phyloP scores from a whole-genome alignment of 139 green algal species.

The Chlamydomonas incerta region DNA sequence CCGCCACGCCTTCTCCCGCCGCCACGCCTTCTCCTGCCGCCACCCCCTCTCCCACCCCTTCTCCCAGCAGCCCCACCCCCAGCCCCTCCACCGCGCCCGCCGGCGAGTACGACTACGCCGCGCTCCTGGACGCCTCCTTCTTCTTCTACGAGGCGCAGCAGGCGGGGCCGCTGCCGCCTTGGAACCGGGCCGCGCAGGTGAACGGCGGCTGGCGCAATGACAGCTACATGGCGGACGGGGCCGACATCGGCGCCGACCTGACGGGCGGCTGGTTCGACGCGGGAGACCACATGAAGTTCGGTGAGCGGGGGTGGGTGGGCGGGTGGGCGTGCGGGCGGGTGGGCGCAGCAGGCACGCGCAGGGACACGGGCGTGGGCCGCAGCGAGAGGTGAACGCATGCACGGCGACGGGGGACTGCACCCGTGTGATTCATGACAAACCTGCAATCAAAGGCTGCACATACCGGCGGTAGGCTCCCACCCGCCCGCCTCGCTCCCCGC shows the following conservation, averaged over 20 bases:
- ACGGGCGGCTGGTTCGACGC: constrained; percentile 70
- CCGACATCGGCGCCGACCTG: constrained; percentile 55
- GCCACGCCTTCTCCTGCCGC: background rate
- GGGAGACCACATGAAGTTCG: constrained; percentile 36
- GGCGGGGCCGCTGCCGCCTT: background rate
- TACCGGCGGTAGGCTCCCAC: too few species aligned
- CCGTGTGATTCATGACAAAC: too few species aligned
- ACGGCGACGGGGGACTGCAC: too few species aligned
- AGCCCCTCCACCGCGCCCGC: background rate
- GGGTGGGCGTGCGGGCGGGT: too few species aligned
- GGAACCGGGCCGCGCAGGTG: background rate
- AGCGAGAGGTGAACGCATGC: too few species aligned
- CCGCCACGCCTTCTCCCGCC: background rate
- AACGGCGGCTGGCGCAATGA: constrained; percentile 15
- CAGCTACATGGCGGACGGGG: constrained; percentile 42
- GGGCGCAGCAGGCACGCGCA: too few species aligned
- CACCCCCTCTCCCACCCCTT: background rate
- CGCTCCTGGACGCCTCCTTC: background rate
- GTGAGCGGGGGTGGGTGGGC: background rate
- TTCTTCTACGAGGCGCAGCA: constrained; percentile 32
- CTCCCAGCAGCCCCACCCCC: too few species aligned
- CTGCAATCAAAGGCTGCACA: too few species aligned
- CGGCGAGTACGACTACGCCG: constrained; percentile 8
- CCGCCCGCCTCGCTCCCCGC: too few species aligned
- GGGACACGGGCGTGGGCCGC: too few species aligned